These are phyloP conservation scores for Vigna mungo DNA, from an alignment of 306 rosid species.

Conservation along the genomic window DNA sequence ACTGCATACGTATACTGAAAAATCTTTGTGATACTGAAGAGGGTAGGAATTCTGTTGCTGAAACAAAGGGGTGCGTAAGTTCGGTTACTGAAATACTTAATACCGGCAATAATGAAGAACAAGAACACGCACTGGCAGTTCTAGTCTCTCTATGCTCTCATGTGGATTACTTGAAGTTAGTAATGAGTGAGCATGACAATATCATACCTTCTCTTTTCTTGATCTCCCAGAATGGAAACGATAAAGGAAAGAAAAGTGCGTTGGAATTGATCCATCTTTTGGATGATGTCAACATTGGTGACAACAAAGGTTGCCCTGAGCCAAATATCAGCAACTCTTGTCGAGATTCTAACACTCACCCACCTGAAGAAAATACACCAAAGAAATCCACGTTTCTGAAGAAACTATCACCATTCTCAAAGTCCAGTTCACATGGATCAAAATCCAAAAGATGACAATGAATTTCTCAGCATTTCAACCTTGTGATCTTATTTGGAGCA, in stretches of 20 bases:
- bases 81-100: slow-evolving; percentile 66
- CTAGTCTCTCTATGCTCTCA: slow-evolving; percentile 80
- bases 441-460: slow-evolving; percentile 53
- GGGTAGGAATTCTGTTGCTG: slow-evolving; percentile 64
- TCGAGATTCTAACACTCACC: slow-evolving; percentile 32
- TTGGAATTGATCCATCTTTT: slow-evolving; percentile 68
- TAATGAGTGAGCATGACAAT: slow-evolving; percentile 62
- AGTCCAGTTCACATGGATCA: slow-evolving; percentile 40
- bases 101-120: slow-evolving; percentile 61
- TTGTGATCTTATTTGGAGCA: slow-evolving; percentile 13
- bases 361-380: slow-evolving; percentile 52
- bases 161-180: slow-evolving; percentile 63
- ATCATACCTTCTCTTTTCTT: slow-evolving; percentile 57
- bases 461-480: slow-evolving; percentile 31
- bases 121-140: slow-evolving; percentile 76
- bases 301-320: slow-evolving; percentile 45
- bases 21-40: slow-evolving; percentile 65
- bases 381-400: slow-evolving; percentile 55
- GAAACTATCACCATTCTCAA: slow-evolving; percentile 55
- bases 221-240: slow-evolving; percentile 74
- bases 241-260: slow-evolving; percentile 64
- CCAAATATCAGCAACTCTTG: slow-evolving; percentile 44
- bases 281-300: slow-evolving; percentile 48
- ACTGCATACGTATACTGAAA: slow-evolving; percentile 64
- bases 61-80: slow-evolving; percentile 81